Percentiles rank a stretch among this genome's conserved stretches.
phyloP scores from a whole-genome alignment of 352 stramenopile species.

The Phytophthora quininea region DNA sequence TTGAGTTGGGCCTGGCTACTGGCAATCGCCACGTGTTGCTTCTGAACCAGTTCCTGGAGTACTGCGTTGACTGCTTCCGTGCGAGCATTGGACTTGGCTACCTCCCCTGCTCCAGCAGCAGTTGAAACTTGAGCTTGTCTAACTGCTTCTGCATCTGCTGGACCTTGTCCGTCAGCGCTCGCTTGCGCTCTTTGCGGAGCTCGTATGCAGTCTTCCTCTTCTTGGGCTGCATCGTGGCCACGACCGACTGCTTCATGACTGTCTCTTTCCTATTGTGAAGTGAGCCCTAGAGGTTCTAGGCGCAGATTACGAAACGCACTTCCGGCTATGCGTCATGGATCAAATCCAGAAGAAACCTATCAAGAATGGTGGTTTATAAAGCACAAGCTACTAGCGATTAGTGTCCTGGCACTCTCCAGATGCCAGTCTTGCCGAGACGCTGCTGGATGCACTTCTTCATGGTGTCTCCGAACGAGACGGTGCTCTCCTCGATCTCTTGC shows the following conservation, averaged over 20 bases:
- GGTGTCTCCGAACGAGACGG: constrained; percentile 28
- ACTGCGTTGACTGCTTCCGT: constrained; percentile 15
- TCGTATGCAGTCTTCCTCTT: constrained; percentile 26
- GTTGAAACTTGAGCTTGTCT: constrained; percentile 32
- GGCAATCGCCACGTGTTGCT: constrained; percentile 26
- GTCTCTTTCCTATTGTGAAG: too few relatives aligned
- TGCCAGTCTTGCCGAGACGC: constrained; percentile 8
- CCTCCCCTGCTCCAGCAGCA: constrained; percentile 27
- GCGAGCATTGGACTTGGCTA: constrained; percentile 1
- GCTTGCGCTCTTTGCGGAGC: constrained; percentile 39
- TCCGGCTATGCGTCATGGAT: too few relatives aligned
- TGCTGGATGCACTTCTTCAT: constrained; percentile 35
- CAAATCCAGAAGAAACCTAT: too few relatives aligned
- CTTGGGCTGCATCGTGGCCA: constrained; percentile 8
- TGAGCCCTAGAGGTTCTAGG: too few relatives aligned
- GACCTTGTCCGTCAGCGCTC: constrained; percentile 24
- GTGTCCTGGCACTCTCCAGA: constrained; percentile 1
- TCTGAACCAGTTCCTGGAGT: constrained; percentile 21
- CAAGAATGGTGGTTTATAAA: too few relatives aligned
- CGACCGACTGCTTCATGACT: too few relatives aligned
- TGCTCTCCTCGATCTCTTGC: constrained; percentile 27
- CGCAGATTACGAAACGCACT: too few relatives aligned
- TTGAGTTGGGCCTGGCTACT: constrained; percentile 16
- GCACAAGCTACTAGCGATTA: neutral
- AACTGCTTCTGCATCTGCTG: constrained; percentile 32